Evolutionary conservation across 2,329 filamentous ascomycete genomes (phyloP), one percentile per base, ranked within the genome.

Genomic region (Westerdykella aurantiaca): DNA sequence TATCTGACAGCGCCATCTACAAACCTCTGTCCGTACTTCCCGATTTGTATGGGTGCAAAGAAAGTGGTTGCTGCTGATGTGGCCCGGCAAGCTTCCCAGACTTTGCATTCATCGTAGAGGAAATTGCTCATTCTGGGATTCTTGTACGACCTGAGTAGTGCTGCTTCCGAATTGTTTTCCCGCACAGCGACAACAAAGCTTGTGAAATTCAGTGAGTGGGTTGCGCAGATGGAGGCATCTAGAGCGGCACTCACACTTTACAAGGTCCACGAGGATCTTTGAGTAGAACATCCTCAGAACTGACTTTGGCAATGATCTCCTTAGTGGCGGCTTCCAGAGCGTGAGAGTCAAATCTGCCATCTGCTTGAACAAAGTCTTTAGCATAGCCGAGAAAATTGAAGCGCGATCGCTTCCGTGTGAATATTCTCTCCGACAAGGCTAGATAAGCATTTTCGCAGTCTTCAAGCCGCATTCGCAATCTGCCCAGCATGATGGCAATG

Each of bases 31-130:
- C 47, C 39, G 2, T 59, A 60, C 2, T 49, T 42, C 1, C 64
- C 66, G 22, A 77, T 61, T 1, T 48, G 38, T 29, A 76, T 69
- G 0, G 68, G 48, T 13, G 60, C 51, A 41, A 65, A 66, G 39
- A 61, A 66, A 2, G 54, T 53, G 1, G 57, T 45, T 2, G 62
- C 58, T 9, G 63, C 60, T 5, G 60, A 59, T 3, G 60, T 65
- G 0, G 62, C 62, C 4, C 60, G 51, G 7, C 48, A 51, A 2
- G 42, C 45, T 22, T 45, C 45, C 45, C 47, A 50, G 25, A 50
- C 43, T 41, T 41, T 47, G 31, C 31, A 33, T 33, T 33, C 13
- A 21, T 40, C 31, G 31, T 33, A 33, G 31, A 31, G n/a, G 25
- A 33, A 33, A 14, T 33, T 33, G 5, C 12, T 33, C 12, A 14